Percentiles rank a stretch among this genome's conserved stretches.
These are phyloP conservation scores for Streptanthus diversifolius DNA, from an alignment of 345 rosid species.

Conservation along the genomic window DNA sequence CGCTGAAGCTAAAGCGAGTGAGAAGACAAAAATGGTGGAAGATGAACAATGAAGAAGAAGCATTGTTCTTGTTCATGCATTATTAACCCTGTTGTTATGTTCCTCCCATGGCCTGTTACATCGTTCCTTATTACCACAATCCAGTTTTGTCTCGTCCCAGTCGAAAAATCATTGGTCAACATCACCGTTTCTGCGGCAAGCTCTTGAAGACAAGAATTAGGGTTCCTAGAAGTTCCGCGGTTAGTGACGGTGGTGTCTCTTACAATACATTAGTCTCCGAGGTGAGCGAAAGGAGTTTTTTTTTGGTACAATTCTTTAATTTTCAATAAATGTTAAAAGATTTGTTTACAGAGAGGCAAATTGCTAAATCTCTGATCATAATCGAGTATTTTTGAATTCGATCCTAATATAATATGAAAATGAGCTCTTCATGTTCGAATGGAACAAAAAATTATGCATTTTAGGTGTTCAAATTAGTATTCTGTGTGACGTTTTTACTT, in stretches of 20 bases:
- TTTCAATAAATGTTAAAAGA: not conserved
- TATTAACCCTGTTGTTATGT: constrained; percentile 40
- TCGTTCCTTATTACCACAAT: constrained; percentile 34
- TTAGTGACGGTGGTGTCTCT: constrained; percentile 32
- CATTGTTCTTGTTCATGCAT: constrained; percentile 13
- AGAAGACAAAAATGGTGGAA: constrained; percentile 40
- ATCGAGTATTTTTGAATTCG: not conserved
- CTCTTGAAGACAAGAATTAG: constrained; percentile 30
- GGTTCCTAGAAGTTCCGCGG: constrained; percentile 35
- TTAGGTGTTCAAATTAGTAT: not conserved
- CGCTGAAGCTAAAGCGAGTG: not conserved
- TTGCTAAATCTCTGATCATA: not conserved
- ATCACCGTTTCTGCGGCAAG: not conserved
- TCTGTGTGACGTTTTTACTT: not conserved
- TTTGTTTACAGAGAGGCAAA: not conserved
- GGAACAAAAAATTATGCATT: not conserved
- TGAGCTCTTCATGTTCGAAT: not conserved
- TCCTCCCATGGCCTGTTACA: constrained; percentile 73
- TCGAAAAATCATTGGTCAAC: constrained; percentile 18
- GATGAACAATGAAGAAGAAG: constrained; percentile 51
- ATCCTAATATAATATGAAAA: not conserved
- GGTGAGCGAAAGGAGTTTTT: constrained; percentile 34
- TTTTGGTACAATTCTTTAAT: not conserved
- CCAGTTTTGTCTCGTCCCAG: constrained; percentile 39
- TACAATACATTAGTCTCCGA: constrained; percentile 61